A percentile compares a stretch with the other conserved stretches of the same genome.
Evolutionary conservation across 1,284 basidiomycete genomes (phyloP).

Genomic region (Trametes sp.): DNA sequence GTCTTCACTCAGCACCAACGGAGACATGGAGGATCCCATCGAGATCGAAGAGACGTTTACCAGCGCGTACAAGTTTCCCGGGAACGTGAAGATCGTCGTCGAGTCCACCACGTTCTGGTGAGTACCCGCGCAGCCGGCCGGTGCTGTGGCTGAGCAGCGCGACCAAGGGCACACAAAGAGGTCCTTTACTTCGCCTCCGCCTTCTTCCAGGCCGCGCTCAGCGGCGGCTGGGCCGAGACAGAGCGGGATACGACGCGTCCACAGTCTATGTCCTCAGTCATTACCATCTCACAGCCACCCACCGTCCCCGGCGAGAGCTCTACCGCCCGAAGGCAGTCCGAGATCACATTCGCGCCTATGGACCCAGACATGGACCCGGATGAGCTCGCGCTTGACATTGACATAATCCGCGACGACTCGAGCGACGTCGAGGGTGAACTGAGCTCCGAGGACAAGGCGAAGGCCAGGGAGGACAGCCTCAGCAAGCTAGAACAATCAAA

Average conservation of each 20-base stretch:
- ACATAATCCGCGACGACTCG: constrained; percentile 44
- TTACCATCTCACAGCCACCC: constrained; percentile 81
- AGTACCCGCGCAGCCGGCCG: constrained; percentile 34
- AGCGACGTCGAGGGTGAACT: constrained; percentile 42
- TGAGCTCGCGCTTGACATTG: constrained; percentile 50
- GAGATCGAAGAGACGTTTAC: constrained; percentile 80
- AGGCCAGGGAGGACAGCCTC: constrained; percentile 43
- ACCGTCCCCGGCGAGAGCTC: constrained; percentile 56
- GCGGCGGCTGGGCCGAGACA: constrained; percentile 81
- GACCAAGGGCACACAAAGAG: constrained; percentile 81
- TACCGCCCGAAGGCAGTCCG: constrained; percentile 51
- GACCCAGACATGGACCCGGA: constrained; percentile 59
- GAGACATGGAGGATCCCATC: constrained; percentile 68
- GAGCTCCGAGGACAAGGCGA: constrained; percentile 37
- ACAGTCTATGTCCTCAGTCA: constrained; percentile 78
- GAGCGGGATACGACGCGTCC: constrained; percentile 69
- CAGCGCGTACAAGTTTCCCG: constrained; percentile 68
- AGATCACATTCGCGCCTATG: constrained; percentile 65
- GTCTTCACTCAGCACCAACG: constrained; percentile 69
- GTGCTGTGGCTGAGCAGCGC: constrained; percentile 14
- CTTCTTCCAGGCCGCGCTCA: constrained; percentile 86
- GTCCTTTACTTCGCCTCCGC: constrained; percentile 85
- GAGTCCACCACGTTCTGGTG: constrained; percentile 86
- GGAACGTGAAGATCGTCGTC: constrained; percentile 86
- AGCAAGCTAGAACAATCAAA: constrained; percentile 41